Evolutionary conservation across 306 rosid species (phyloP).

Genomic region (Mucuna pruriens): DNA sequence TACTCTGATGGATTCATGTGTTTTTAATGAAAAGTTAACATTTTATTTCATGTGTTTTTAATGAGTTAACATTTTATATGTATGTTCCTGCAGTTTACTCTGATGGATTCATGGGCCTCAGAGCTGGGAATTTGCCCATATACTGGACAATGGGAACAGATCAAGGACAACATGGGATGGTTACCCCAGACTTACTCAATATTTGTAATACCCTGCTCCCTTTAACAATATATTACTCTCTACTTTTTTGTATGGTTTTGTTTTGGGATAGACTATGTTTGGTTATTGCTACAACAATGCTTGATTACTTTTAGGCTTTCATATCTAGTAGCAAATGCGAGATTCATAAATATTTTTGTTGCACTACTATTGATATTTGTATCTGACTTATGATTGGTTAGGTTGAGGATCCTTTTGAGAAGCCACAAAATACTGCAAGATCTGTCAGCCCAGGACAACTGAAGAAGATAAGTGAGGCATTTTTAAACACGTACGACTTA

Average conservation of each 20-base stretch:
- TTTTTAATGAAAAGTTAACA: too few relatives aligned
- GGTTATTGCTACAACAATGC: constrained; percentile 18
- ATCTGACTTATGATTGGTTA: constrained; percentile 44
- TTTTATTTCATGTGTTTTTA: background rate
- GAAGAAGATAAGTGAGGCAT: constrained; percentile 60
- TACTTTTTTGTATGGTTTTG: background rate
- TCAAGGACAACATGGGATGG: constrained; percentile 72
- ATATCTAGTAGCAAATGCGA: background rate
- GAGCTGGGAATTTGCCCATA: constrained; percentile 66
- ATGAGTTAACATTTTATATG: background rate
- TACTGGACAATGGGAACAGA: constrained; percentile 70
- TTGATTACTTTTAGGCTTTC: constrained; percentile 15
- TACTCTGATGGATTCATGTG: too few relatives aligned
- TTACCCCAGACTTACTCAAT: constrained; percentile 74
- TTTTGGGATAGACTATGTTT: constrained; percentile 20
- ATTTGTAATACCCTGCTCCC: constrained; percentile 60
- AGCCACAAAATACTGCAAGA: constrained; percentile 73
- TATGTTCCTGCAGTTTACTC: constrained; percentile 64
- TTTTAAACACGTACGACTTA: constrained; percentile 39
- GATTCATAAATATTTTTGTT: constrained; percentile 10
- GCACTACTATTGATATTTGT: constrained; percentile 39
- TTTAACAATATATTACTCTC: constrained; percentile 13
- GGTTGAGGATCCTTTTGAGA: constrained; percentile 97
- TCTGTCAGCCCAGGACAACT: constrained; percentile 56
- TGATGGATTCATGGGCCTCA: constrained; percentile 53